phyloP scores from a whole-genome alignment of 2,329 filamentous ascomycete species.

The Fusarium sp. region DNA sequence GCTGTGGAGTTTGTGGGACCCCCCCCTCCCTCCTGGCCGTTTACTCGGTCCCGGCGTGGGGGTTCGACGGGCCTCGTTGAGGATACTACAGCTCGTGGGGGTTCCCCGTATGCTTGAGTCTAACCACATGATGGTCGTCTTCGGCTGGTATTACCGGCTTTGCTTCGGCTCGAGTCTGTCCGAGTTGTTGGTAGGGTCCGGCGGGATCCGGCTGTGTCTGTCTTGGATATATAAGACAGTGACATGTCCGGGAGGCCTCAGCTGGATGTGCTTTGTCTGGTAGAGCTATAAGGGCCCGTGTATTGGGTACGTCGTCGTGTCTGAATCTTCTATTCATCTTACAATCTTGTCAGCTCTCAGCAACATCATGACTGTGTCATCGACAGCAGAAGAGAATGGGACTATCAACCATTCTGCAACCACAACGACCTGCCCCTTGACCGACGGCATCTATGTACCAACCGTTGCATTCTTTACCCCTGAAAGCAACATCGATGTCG shows the following conservation, averaged over 20 bases:
- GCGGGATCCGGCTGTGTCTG: not conserved
- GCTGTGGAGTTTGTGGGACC: constrained; percentile 17
- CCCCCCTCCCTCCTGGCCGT: constrained; percentile 4
- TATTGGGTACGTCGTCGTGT: not conserved
- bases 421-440: not conserved
- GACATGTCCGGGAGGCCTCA: not conserved
- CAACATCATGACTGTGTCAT: constrained; percentile 12
- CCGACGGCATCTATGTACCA: constrained; percentile 67
- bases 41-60: constrained; percentile 10
- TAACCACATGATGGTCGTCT: not conserved
- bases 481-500: constrained; percentile 65
- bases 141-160: not conserved
- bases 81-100: constrained; percentile 12
- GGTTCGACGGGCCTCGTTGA: constrained; percentile 2
- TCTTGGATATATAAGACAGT: not conserved
- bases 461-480: constrained; percentile 71
- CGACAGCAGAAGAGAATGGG: constrained; percentile 1
- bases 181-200: not conserved
- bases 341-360: not conserved
- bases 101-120: not conserved
- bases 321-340: not conserved
- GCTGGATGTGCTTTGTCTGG: not conserved
- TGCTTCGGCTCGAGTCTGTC: not conserved
- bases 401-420: not conserved
- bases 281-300: not conserved